Percentiles rank a stretch among this genome's conserved stretches.
Conservation (phyloP, 306 rosid species). For the Quercus cerris region DNA sequence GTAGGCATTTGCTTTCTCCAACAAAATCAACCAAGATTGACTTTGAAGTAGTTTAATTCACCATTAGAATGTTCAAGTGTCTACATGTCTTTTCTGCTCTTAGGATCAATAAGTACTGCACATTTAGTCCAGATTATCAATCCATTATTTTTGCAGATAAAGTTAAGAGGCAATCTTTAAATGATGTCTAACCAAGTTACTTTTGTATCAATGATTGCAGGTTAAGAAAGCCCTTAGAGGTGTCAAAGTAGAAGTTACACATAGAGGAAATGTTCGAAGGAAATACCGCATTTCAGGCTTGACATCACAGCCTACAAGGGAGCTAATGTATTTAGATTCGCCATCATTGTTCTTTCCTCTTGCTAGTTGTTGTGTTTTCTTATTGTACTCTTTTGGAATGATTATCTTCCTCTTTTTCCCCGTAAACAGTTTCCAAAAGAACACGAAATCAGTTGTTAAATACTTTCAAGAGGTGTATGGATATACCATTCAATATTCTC, state of each 20-base stretch:
- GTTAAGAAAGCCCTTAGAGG: conserved; percentile 48
- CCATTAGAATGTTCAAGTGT: no score
- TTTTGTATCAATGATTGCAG: conserved; percentile 22
- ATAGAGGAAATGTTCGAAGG: conserved; percentile 26
- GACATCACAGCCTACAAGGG: no score
- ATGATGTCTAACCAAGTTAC: conserved; percentile 13
- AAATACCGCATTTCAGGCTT: no score
- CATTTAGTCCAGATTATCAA: background rate
- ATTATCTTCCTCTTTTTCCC: conserved; percentile 4
- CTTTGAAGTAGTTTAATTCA: no score
- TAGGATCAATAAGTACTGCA: no score
- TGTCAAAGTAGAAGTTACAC: conserved; percentile 49
- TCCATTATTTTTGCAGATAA: background rate
- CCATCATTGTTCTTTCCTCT: no score
- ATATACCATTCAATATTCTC: conserved; percentile 38
- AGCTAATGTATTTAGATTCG: no score
- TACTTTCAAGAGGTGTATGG: conserved; percentile 48
- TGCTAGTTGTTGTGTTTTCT: background rate
- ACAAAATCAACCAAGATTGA: background rate
- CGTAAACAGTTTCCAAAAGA: conserved; percentile 40
- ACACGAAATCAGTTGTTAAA: conserved; percentile 48
- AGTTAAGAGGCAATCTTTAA: background rate
- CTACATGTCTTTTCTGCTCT: no score
- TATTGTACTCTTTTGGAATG: background rate
- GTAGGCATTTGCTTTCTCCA: background rate